A percentile compares a stretch with the other conserved stretches of the same genome.
phyloP scores from a whole-genome alignment of 345 rosid species.

The Hypericum androsaemum region DNA sequence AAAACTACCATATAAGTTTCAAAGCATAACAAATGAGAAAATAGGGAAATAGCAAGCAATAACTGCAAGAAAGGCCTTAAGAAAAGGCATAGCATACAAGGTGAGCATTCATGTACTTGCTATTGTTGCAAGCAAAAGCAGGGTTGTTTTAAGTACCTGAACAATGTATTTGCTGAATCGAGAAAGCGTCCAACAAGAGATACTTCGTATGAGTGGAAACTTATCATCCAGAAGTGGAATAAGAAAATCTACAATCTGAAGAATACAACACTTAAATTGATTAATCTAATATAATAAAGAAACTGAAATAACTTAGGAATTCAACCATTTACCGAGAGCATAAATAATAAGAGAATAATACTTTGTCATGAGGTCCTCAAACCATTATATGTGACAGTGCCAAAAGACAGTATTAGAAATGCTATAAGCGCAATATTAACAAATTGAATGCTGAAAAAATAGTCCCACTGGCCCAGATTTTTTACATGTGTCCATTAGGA shows the following conservation, averaged over 20 bases:
- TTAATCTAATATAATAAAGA: neutral
- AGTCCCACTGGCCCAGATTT: no score
- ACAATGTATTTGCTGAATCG: slow-evolving; percentile 93
- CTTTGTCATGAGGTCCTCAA: no score
- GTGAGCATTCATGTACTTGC: neutral
- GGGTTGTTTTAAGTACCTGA: slow-evolving; percentile 43
- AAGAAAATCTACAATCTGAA: slow-evolving; percentile 86
- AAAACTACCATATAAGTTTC: neutral
- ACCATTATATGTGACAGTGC: no score
- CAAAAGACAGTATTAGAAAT: no score
- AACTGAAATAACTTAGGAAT: no score
- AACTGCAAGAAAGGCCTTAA: neutral
- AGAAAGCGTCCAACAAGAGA: slow-evolving; percentile 97
- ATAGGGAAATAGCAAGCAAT: neutral
- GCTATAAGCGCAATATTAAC: no score
- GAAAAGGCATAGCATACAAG: neutral
- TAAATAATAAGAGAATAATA: no score
- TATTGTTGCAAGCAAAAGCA: neutral
- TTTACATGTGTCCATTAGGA: neutral
- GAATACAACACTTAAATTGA: slow-evolving; percentile 1
- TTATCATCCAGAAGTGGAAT: slow-evolving; percentile 91
- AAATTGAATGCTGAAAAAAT: no score
- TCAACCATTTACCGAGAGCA: no score
- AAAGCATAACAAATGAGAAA: no score
- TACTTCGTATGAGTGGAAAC: slow-evolving; percentile 86